A percentile compares a stretch with the other conserved stretches of the same genome.
phyloP scores from a whole-genome alignment of 495 filamentous ascomycete genomes.

The Penicillium taxi region DNA sequence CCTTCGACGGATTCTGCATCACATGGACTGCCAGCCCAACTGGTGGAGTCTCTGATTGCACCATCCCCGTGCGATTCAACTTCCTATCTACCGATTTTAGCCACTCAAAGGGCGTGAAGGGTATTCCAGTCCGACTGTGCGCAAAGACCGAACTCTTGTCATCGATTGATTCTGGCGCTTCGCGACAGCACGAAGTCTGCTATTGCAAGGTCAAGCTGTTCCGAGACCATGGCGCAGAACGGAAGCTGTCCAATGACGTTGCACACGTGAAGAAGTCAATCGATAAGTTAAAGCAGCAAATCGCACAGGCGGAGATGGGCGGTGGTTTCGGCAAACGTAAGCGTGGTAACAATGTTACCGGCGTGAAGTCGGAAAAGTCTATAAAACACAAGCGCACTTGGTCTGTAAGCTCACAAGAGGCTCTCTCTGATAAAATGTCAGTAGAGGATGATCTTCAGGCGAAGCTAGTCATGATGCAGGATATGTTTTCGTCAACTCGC shows the following conservation, averaged over 20 bases:
- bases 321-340: constrained; percentile 87
- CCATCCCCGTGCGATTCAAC: constrained; percentile 83
- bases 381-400: constrained; percentile 87
- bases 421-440: constrained; percentile 51
- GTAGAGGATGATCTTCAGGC: constrained; percentile 83
- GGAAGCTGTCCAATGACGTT: constrained; percentile 86
- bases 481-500: constrained; percentile 92
- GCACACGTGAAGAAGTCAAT: constrained; percentile 87
- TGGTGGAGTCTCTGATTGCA: constrained; percentile 55
- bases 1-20: constrained; percentile 86
- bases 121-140: constrained; percentile 83
- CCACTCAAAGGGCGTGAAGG: constrained; percentile 93
- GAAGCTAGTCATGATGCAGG: constrained; percentile 76
- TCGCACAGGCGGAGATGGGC: constrained; percentile 74
- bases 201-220: constrained; percentile 95
- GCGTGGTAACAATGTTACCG: constrained; percentile 50
- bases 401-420: constrained; percentile 89
- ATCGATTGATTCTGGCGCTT: constrained; percentile 34
- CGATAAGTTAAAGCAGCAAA: constrained; percentile 86
- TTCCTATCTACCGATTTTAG: constrained; percentile 96
- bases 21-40: constrained; percentile 68
- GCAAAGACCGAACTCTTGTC: constrained; percentile 66
- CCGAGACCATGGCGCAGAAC: constrained; percentile 86
- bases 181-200: constrained; percentile 56
- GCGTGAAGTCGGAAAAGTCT: constrained; percentile 57